These are phyloP conservation scores for Tylopilus intermedius DNA, from an alignment of 768 basidiomycete species.

Conservation along the genomic window DNA sequence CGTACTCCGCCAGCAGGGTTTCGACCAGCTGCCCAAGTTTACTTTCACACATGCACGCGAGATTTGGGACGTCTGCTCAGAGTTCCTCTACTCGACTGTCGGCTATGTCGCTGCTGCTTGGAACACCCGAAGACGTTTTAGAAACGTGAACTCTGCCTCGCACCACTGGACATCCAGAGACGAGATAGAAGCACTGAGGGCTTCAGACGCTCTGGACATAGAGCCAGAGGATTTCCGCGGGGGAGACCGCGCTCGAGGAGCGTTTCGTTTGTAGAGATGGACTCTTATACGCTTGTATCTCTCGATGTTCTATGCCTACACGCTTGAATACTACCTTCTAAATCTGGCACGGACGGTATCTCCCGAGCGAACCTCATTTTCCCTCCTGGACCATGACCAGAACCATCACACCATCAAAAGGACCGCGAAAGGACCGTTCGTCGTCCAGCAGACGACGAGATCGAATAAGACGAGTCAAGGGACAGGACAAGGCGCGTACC, in stretches of 20 bases:
- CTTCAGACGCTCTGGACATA: constrained; percentile 22
- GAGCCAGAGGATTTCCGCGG: constrained; percentile 4
- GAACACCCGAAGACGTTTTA: constrained; percentile 15
- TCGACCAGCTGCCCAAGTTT: constrained; percentile 70
- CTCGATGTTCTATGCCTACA: not conserved
- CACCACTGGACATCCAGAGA: constrained; percentile 32
- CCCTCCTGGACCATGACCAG: constrained; percentile 16
- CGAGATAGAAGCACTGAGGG: constrained; percentile 25
- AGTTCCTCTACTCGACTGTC: constrained; percentile 13
- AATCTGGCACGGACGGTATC: constrained; percentile 12
- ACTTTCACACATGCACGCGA: constrained; percentile 27
- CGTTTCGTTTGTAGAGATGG: constrained; percentile 8
- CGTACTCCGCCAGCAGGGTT: constrained; percentile 64
- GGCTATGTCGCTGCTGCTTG: constrained; percentile 11
- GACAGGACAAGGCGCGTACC: constrained; percentile 22
- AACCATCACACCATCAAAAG: constrained; percentile 9
- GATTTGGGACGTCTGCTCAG: constrained; percentile 19
- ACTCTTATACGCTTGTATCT: not conserved
- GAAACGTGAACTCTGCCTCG: constrained; percentile 20
- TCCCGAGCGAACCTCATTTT: constrained; percentile 13
- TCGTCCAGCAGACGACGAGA: constrained; percentile 37
- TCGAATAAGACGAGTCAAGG: constrained; percentile 38
- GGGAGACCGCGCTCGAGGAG: not conserved
- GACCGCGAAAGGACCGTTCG: constrained; percentile 1
- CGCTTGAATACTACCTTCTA: constrained; percentile 22